Percentiles rank a stretch among this genome's conserved stretches.
Conservation (phyloP, 306 rosid genomes). For the Ceratonia siliqua region DNA sequence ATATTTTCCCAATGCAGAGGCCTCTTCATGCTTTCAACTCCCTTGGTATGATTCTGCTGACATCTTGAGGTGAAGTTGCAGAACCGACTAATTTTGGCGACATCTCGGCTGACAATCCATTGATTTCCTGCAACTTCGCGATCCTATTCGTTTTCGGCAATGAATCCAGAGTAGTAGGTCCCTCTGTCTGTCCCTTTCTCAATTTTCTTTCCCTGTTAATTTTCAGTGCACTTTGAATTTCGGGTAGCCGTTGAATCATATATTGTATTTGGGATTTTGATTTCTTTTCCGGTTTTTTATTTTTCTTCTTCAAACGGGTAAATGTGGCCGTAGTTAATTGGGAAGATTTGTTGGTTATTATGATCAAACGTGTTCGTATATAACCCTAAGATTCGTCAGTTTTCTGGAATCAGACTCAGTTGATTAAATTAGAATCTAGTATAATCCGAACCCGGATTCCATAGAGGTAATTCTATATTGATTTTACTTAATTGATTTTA, state of each 20-base stretch:
- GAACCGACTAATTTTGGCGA: slow-evolving; percentile 20
- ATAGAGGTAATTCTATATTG: neutral
- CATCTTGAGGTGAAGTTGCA: slow-evolving; percentile 13
- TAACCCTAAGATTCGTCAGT: slow-evolving; percentile 45
- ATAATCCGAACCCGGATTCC: neutral
- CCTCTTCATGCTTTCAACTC: slow-evolving; percentile 2
- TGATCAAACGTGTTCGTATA: neutral
- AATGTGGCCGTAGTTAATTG: slow-evolving; percentile 19
- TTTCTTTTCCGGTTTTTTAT: neutral
- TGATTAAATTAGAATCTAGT: neutral
- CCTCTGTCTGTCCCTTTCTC: neutral
- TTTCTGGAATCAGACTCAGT: slow-evolving; percentile 2
- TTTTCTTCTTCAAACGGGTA: neutral
- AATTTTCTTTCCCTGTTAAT: neutral
- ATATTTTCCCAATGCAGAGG: neutral
- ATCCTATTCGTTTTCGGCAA: neutral
- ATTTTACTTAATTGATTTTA: slow-evolving; percentile 10
- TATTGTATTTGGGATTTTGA: neutral
- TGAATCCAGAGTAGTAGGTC: slow-evolving; percentile 55
- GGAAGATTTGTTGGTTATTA: neutral
- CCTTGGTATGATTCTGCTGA: slow-evolving; percentile 8
- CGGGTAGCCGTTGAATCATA: neutral
- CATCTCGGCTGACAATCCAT: neutral
- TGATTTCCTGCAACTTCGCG: slow-evolving; percentile 28
- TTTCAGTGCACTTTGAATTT: neutral